Percentiles rank a stretch among this genome's conserved stretches.
These are phyloP conservation scores for Dactylorhiza incarnata DNA, from an alignment of 106 monocot species.

Conservation along the genomic window DNA sequence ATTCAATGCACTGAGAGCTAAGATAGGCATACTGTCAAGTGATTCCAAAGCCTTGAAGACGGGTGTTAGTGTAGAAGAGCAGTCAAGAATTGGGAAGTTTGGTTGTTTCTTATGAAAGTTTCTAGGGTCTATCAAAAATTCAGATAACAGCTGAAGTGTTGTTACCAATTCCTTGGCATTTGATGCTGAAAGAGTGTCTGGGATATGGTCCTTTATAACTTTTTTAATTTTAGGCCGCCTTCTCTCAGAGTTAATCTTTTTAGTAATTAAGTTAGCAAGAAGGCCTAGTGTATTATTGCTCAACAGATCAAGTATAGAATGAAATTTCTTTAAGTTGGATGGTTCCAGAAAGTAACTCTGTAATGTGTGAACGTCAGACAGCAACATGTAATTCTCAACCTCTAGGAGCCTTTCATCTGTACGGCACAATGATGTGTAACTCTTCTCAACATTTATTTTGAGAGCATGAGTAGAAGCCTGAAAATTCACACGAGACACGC, in stretches of 20 bases:
- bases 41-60: constrained; percentile 28
- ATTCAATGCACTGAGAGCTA: constrained; percentile 44
- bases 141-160: constrained; percentile 23
- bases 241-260: constrained; percentile 26
- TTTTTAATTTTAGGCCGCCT: constrained; percentile 29
- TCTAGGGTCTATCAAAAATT: constrained; percentile 37
- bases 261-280: constrained; percentile 29
- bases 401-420: constrained; percentile 26
- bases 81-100: constrained; percentile 23
- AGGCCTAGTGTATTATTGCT: constrained; percentile 29
- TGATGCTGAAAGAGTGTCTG: constrained; percentile 16
- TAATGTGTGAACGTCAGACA: constrained; percentile 24
- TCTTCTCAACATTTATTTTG: constrained; percentile 30
- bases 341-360: constrained; percentile 7
- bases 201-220: constrained; percentile 35
- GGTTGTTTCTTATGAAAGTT: constrained; percentile 23
- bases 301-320: constrained; percentile 28
- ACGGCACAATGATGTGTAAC: constrained; percentile 16
- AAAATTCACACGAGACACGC: neutral
- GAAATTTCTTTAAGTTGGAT: constrained; percentile 18
- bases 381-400: constrained; percentile 30
- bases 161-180: neutral
- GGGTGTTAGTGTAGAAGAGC: constrained; percentile 28
- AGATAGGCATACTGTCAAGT: constrained; percentile 38
- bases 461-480: constrained; percentile 46